Percentiles rank a stretch among this genome's conserved stretches.
These are phyloP conservation scores for Angophora floribunda DNA, from an alignment of 345 rosid genomes.

Conservation along the genomic window DNA sequence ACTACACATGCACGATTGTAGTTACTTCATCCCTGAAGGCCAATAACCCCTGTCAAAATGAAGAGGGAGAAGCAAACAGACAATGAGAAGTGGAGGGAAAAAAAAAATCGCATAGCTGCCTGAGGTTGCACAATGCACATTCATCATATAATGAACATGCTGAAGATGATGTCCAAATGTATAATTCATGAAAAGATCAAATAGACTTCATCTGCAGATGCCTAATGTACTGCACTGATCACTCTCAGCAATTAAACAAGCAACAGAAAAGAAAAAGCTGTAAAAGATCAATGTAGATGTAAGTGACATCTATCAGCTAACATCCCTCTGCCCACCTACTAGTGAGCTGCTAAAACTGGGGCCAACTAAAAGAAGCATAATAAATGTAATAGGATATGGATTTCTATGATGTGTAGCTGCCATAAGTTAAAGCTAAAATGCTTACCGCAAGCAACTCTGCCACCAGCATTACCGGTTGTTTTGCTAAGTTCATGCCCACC, in stretches of 20 bases:
- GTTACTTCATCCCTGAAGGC: constrained; percentile 33
- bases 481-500: constrained; percentile 95
- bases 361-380: background rate
- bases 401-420: background rate
- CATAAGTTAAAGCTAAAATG: background rate
- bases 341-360: background rate
- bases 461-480: constrained; percentile 88
- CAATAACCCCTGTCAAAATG: constrained; percentile 33
- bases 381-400: background rate
- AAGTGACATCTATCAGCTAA: background rate
- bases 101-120: background rate
- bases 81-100: background rate
- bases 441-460: constrained; percentile 87
- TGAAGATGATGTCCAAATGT: background rate
- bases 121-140: background rate
- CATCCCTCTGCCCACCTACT: background rate
- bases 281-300: background rate
- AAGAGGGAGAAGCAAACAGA: background rate
- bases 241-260: background rate
- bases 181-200: background rate
- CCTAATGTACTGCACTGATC: background rate
- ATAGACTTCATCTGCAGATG: background rate
- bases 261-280: background rate
- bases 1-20: background rate
- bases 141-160: background rate